Evolutionary conservation across 306 rosid genomes (phyloP).

Genomic region (Lathyrus oleraceus): DNA sequence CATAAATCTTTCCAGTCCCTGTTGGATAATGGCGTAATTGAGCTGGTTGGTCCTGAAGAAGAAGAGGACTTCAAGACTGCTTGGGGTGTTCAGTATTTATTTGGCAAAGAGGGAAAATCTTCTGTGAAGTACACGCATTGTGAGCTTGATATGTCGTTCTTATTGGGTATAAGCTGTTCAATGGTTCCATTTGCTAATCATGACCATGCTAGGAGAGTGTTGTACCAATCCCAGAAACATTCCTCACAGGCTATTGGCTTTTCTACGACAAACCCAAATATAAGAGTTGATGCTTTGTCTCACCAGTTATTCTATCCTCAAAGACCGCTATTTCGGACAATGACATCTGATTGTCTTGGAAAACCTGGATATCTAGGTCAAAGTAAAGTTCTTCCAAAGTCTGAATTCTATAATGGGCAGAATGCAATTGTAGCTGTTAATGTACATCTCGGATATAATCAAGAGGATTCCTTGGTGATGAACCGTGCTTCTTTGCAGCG

Average conservation of each 20-base stretch:
- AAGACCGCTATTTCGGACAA: slow-evolving; percentile 77
- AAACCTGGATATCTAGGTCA: slow-evolving; percentile 48
- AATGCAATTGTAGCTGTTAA: slow-evolving; percentile 95
- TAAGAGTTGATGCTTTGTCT: slow-evolving; percentile 86
- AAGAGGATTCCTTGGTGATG: slow-evolving; percentile 97
- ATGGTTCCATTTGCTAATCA: slow-evolving; percentile 92
- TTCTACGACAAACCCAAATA: slow-evolving; percentile 67
- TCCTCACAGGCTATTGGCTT: slow-evolving; percentile 94
- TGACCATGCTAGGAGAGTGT: slow-evolving; percentile 93
- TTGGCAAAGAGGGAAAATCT: slow-evolving; percentile 55
- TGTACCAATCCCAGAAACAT: slow-evolving; percentile 94
- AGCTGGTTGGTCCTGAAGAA: slow-evolving; percentile 90
- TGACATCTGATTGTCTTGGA: slow-evolving; percentile 85
- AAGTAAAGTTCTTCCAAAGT: slow-evolving; percentile 52
- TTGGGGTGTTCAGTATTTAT: slow-evolving; percentile 69
- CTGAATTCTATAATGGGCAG: slow-evolving; percentile 91
- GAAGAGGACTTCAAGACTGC: slow-evolving; percentile 91
- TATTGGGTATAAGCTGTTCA: slow-evolving; percentile 82
- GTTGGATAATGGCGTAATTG: slow-evolving; percentile 73
- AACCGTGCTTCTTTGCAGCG: slow-evolving; percentile 94
- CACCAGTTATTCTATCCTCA: slow-evolving; percentile 89
- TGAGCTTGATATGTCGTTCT: slow-evolving; percentile 86
- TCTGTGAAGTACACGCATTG: slow-evolving; percentile 73
- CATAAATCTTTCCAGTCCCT: slow-evolving; percentile 57
- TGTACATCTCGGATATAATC: slow-evolving; percentile 92